phyloP scores from a whole-genome alignment of 169 alveolate genomes.

The Plasmodium chabaudi region DNA sequence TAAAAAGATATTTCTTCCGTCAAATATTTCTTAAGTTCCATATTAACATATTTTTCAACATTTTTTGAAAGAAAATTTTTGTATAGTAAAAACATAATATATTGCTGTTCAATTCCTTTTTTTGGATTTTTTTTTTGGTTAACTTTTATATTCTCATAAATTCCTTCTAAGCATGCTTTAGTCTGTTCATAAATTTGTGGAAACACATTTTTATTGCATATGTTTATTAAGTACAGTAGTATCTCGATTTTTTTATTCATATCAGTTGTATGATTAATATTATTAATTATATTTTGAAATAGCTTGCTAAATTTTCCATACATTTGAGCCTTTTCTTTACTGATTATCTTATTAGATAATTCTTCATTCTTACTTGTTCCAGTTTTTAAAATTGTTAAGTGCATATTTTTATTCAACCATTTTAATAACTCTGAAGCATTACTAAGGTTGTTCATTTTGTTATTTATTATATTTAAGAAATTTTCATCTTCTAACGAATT shows the following conservation, averaged over 20 bases:
- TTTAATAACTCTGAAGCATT: constrained; percentile 25
- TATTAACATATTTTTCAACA: constrained; percentile 29
- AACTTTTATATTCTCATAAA: constrained; percentile 36
- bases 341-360: not conserved
- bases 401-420: constrained; percentile 20
- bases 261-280: constrained; percentile 47
- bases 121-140: constrained; percentile 63
- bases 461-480: constrained; percentile 12
- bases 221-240: constrained; percentile 21
- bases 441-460: constrained; percentile 17
- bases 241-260: constrained; percentile 65
- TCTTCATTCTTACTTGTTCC: constrained; percentile 9
- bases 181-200: constrained; percentile 2
- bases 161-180: constrained; percentile 19
- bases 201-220: constrained; percentile 18
- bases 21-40: constrained; percentile 32
- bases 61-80: constrained; percentile 56
- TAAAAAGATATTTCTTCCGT: constrained; percentile 65
- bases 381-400: not conserved
- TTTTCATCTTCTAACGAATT: constrained; percentile 1
- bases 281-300: constrained; percentile 24
- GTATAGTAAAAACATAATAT: constrained; percentile 48
- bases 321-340: not conserved
- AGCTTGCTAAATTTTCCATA: not conserved
- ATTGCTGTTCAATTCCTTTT: constrained; percentile 51